Evolutionary conservation across 2,329 filamentous ascomycete species (phyloP), one percentile per base, ranked within the genome.

Genomic region (Chaetomium strumarium): DNA sequence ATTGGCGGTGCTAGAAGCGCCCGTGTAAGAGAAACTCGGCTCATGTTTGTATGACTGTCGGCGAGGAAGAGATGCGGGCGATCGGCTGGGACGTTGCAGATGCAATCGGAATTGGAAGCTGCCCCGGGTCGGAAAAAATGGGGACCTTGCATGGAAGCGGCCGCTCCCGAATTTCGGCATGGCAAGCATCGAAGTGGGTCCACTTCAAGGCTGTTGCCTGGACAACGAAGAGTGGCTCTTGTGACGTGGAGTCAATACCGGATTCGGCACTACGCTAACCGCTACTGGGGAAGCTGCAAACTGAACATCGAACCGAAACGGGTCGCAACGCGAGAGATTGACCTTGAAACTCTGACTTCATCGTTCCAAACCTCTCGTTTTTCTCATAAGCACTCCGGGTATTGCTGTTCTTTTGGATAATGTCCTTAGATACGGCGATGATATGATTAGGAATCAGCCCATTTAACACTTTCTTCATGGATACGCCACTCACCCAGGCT

Each of bases 401-500:
- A n/a, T 55, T 47, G 45, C 48, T 49, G 54, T 16, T 59, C 53
- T 59, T 61, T 64, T 60, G 58, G 58, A 63, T 62, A 60, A 39
- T 57, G 58, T 55, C 52, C 55, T 61, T 61, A 55, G 55, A 54
- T 53, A 55, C 52, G 62, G 62, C 58, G 52, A 66, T 67, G 67
- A 62, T 64, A 68, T 69, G 65, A 68, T 63, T 63, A 66, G 52
- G 58, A 60, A 64, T 62, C 61, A 60, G 51, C 53, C 52, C 52
- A 53, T 55, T 57, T 62, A 55, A 62, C 49, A 53, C 61, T 46
- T 60, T 61, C 48, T 62, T 61, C 61, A 75, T 75, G 72, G 65
- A 68, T 60, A 66, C 70, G 39, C 54, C 66, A 47, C 64, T 68
- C 57, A 58, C 65, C 52, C 70, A 72, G 58, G 70, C 71, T 59